Conservation (phyloP, 208 protist species). For the Wallacemonas sp. region DNA sequence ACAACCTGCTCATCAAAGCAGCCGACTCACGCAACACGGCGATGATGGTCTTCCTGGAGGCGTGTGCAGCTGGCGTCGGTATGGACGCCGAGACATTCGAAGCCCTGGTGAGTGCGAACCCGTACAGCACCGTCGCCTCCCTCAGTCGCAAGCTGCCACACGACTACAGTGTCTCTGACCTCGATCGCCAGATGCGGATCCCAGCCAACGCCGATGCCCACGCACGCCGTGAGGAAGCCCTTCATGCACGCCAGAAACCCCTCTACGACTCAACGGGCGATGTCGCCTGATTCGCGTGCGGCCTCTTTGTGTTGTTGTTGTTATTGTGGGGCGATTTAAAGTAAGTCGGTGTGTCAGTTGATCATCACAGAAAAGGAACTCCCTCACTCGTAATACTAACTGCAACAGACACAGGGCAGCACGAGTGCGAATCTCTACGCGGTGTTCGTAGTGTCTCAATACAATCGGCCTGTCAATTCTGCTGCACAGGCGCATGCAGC, state of each 20-base stretch:
- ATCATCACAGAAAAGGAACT: too few species aligned
- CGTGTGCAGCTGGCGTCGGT: slow-evolving; percentile 64
- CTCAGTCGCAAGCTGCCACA: slow-evolving; percentile 77
- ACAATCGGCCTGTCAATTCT: too few species aligned
- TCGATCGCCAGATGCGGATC: slow-evolving; percentile 79
- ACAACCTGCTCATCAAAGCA: slow-evolving; percentile 67
- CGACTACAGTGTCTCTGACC: slow-evolving; percentile 66
- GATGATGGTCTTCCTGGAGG: slow-evolving; percentile 89
- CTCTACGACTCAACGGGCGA: slow-evolving; percentile 82
- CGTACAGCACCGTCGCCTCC: slow-evolving; percentile 40
- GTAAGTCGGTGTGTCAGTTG: too few species aligned
- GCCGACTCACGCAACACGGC: slow-evolving; percentile 78
- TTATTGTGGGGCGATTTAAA: too few species aligned
- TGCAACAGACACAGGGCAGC: too few species aligned
- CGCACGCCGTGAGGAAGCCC: slow-evolving; percentile 79
- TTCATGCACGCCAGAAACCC: slow-evolving; percentile 64
- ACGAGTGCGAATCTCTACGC: too few species aligned
- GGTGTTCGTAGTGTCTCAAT: too few species aligned
- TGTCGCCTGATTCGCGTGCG: slow-evolving; percentile 31
- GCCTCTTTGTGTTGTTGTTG: too few species aligned
- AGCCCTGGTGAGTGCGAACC: slow-evolving; percentile 45
- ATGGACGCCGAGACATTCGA: slow-evolving; percentile 71
- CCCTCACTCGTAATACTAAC: too few species aligned
- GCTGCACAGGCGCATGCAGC: too few species aligned
- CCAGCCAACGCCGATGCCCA: slow-evolving; percentile 81